Conservation (phyloP, 148 eudicot species). For the Arbutus unedo region DNA sequence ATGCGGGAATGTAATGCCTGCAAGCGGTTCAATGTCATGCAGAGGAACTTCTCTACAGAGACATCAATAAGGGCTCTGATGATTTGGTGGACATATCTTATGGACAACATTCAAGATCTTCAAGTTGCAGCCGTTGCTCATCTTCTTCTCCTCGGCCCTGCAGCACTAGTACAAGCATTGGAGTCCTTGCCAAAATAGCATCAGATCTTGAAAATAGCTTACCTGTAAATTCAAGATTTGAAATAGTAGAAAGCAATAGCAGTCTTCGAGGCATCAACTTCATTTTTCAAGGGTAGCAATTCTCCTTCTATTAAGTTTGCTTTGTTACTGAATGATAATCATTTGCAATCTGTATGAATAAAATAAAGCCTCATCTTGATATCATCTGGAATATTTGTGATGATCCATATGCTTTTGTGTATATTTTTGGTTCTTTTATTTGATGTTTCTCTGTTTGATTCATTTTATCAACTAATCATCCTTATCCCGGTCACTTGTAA, state of each 20-base stretch:
- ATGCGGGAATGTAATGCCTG: neutral
- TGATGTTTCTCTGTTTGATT: neutral
- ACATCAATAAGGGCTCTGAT: constrained; percentile 35
- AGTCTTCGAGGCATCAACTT: constrained; percentile 32
- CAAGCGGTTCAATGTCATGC: neutral
- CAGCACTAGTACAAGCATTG: too few species aligned
- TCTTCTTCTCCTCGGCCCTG: constrained; percentile 30
- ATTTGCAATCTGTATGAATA: neutral
- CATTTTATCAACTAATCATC: neutral
- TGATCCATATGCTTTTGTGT: neutral
- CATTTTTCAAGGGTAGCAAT: constrained; percentile 50
- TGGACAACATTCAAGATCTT: constrained; percentile 25
- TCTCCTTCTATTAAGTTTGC: neutral
- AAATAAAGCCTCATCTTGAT: neutral
- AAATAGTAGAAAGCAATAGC: constrained; percentile 26
- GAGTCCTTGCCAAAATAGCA: constrained; percentile 25
- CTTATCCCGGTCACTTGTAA: neutral
- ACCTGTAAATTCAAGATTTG: constrained; percentile 33
- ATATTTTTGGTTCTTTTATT: neutral
- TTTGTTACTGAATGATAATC: neutral
- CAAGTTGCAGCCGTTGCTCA: constrained; percentile 26
- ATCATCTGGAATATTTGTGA: neutral
- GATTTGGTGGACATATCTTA: constrained; percentile 22
- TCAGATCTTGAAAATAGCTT: constrained; percentile 21
- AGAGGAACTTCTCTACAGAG: constrained; percentile 56